Conservation (phyloP, 257 asterid species). For the Oldenlandia corymbosa region DNA sequence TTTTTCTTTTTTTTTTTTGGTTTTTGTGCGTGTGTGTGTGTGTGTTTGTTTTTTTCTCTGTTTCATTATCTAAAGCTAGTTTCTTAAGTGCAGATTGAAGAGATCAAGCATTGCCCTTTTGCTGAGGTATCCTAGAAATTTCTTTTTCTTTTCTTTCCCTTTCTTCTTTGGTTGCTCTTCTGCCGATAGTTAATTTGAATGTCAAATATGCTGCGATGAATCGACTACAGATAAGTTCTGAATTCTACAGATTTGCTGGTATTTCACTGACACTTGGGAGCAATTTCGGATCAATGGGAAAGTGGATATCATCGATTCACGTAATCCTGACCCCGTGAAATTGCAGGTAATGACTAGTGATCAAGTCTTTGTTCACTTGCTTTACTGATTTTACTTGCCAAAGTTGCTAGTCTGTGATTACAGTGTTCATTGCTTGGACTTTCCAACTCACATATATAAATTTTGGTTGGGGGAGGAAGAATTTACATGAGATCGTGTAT, state of each 20-base stretch:
- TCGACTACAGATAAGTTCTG: not conserved
- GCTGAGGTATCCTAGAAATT: slow-evolving; percentile 54
- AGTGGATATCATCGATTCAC: slow-evolving; percentile 64
- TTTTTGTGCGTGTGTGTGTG: no score
- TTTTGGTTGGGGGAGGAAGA: no score
- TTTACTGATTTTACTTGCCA: not conserved
- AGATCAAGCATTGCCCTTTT: slow-evolving; percentile 67
- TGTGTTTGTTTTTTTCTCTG: not conserved
- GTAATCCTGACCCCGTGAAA: slow-evolving; percentile 54
- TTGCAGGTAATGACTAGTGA: slow-evolving; percentile 40
- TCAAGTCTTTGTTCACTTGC: not conserved
- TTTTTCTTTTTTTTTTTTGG: no score
- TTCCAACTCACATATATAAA: no score
- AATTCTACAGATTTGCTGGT: slow-evolving; percentile 72
- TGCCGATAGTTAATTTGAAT: no score
- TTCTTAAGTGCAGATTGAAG: slow-evolving; percentile 55
- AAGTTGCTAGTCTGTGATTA: not conserved
- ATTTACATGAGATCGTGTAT: no score
- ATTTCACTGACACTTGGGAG: slow-evolving; percentile 92
- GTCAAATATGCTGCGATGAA: not conserved
- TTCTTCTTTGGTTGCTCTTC: no score
- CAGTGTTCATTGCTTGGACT: not conserved
- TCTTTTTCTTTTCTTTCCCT: no score
- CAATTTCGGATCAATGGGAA: slow-evolving; percentile 71
- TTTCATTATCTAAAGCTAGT: not conserved